Percentiles rank a stretch among this genome's conserved stretches.
Evolutionary conservation across 2,329 filamentous ascomycete genomes (phyloP).

Genomic region (Ophiosphaerella narmari): DNA sequence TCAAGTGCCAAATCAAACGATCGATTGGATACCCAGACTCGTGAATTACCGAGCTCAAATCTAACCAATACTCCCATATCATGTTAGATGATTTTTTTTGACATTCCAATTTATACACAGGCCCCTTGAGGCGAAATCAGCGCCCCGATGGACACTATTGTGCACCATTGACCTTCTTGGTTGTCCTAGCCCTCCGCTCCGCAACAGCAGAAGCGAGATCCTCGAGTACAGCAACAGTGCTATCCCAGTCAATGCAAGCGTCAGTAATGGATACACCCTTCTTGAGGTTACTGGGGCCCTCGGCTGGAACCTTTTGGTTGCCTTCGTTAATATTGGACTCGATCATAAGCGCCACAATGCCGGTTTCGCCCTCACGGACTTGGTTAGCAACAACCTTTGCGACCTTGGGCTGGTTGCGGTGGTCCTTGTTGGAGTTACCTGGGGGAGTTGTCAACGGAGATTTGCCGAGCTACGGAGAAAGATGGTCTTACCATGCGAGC

Average conservation of each 20-base stretch:
- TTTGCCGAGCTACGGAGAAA: background rate
- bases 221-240: conserved; percentile 79
- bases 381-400: conserved; percentile 82
- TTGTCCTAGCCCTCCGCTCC: conserved; percentile 63
- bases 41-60: no score
- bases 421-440: conserved; percentile 97
- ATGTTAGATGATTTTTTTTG: no score
- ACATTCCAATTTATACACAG: conserved; percentile 14
- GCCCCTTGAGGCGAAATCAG: background rate
- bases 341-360: conserved; percentile 97
- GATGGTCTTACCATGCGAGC: conserved; percentile 78
- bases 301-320: conserved; percentile 75
- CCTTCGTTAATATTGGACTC: conserved; percentile 96
- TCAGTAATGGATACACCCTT: conserved; percentile 95
- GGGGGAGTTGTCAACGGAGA: conserved; percentile 13
- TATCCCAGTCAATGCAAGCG: conserved; percentile 93
- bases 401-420: conserved; percentile 95
- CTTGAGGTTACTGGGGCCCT: conserved; percentile 78
- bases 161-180: conserved; percentile 29
- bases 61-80: no score
- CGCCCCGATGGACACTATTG: conserved; percentile 14
- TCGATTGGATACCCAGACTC: no score
- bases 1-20: no score
- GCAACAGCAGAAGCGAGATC: conserved; percentile 84
- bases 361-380: conserved; percentile 81